Conservation (phyloP, 345 rosid species). For the Kandelia obovata region DNA sequence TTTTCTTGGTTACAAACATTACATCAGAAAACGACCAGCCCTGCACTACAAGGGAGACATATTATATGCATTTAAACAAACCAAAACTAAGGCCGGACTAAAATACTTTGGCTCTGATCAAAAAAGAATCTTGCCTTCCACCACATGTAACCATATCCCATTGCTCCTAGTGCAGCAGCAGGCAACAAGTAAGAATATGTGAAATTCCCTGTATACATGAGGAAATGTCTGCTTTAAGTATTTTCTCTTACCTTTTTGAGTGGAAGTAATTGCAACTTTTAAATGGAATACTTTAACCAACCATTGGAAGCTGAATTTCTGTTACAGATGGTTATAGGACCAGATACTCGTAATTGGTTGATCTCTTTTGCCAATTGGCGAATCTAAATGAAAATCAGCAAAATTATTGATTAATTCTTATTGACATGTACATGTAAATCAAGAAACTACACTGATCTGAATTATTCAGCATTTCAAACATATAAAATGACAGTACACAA, state of each 20-base stretch:
- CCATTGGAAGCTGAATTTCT: constrained; percentile 53
- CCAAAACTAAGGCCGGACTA: constrained; percentile 1
- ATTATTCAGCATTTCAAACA: too few relatives aligned
- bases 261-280: too few relatives aligned
- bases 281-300: constrained; percentile 15
- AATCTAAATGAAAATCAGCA: constrained; percentile 41
- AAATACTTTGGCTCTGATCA: constrained; percentile 11
- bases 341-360: constrained; percentile 62
- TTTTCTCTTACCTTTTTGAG: not conserved
- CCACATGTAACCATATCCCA: constrained; percentile 96
- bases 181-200: constrained; percentile 71
- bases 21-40: constrained; percentile 86
- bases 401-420: too few relatives aligned
- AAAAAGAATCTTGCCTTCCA: constrained; percentile 62
- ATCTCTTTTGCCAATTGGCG: constrained; percentile 84
- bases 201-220: constrained; percentile 45
- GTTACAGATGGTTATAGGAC: constrained; percentile 72
- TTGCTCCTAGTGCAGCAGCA: constrained; percentile 90
- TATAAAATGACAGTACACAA: too few relatives aligned
- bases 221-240: not conserved
- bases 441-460: too few relatives aligned
- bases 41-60: constrained; percentile 37
- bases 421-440: too few relatives aligned
- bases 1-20: constrained; percentile 87
- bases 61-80: not conserved